Conservation (phyloP, 495 filamentous ascomycete genomes). For the Cercophora sp. region DNA sequence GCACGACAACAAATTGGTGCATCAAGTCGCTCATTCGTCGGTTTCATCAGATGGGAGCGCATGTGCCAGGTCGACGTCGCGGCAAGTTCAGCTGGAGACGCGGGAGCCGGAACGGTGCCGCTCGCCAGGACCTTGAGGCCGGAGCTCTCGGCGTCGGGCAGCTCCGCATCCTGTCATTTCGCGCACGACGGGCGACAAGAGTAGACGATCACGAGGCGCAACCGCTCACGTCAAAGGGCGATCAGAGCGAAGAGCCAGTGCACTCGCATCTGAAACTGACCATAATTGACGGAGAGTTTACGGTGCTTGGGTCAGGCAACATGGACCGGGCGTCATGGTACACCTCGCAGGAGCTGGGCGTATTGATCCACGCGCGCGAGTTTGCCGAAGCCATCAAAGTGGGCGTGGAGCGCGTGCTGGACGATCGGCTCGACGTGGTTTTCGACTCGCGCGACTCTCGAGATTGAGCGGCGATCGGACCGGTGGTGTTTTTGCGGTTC, state of each 20-base stretch:
- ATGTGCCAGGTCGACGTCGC: background rate
- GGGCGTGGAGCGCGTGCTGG: slow-evolving; percentile 40
- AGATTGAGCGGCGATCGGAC: background rate
- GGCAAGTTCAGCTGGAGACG: background rate
- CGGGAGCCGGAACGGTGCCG: background rate
- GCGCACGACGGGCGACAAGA: slow-evolving; percentile 10
- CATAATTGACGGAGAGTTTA: slow-evolving; percentile 56
- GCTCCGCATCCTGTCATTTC: slow-evolving; percentile 50
- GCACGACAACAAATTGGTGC: slow-evolving; percentile 58
- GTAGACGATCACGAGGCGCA: background rate
- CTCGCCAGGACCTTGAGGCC: slow-evolving; percentile 26
- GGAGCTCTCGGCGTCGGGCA: slow-evolving; percentile 28
- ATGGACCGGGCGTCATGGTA: slow-evolving; percentile 74
- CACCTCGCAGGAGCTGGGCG: slow-evolving; percentile 72
- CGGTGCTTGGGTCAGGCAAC: slow-evolving; percentile 69
- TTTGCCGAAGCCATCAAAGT: slow-evolving; percentile 42
- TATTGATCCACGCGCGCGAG: slow-evolving; percentile 52
- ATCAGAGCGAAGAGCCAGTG: slow-evolving; percentile 46
- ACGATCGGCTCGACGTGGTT: slow-evolving; percentile 36
- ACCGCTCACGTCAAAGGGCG: background rate
- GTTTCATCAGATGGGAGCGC: slow-evolving; percentile 32
- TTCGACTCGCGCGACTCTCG: slow-evolving; percentile 27
- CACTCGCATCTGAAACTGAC: slow-evolving; percentile 70
- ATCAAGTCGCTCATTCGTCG: slow-evolving; percentile 49
- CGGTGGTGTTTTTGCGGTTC: background rate